phyloP scores from a whole-genome alignment of 2,329 filamentous ascomycete species.

The Fusarium continuum region DNA sequence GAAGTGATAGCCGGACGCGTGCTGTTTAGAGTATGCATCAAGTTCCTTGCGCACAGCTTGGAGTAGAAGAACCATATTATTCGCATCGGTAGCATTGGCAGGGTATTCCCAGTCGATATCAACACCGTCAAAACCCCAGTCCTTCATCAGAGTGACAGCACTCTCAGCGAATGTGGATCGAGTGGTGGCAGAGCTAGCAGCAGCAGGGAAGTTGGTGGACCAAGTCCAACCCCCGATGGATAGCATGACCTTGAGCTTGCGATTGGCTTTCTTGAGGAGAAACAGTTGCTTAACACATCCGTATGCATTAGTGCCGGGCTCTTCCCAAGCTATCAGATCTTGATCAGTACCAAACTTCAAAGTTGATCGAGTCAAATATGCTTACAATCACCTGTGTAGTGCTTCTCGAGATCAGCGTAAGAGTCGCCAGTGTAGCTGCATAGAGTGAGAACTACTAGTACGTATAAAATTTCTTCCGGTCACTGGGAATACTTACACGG shows the following conservation, averaged over 20 bases:
- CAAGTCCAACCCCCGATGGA: constrained; percentile 88
- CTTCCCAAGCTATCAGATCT: constrained; percentile 53
- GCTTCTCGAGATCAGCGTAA: constrained; percentile 33
- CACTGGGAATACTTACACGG: constrained; percentile 66
- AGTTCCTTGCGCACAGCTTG: constrained; percentile 54
- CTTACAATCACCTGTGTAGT: constrained; percentile 34
- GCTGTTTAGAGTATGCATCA: constrained; percentile 55
- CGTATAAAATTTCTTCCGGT: no score
- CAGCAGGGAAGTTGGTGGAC: constrained; percentile 74
- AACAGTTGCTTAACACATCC: constrained; percentile 81
- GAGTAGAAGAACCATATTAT: constrained; percentile 54
- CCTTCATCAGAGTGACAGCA: constrained; percentile 74
- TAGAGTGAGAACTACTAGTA: background rate
- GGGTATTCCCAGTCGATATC: constrained; percentile 55
- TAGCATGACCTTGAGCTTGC: constrained; percentile 78
- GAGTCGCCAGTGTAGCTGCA: constrained; percentile 26
- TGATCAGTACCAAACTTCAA: background rate
- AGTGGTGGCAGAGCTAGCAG: constrained; percentile 65
- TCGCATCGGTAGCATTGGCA: constrained; percentile 48
- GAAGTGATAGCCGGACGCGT: constrained; percentile 56
- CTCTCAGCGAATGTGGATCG: constrained; percentile 74
- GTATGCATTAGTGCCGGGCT: constrained; percentile 74
- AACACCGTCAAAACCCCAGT: constrained; percentile 68
- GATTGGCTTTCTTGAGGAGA: constrained; percentile 77
- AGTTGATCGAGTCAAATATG: fast-evolving